Base-by-base conservation (phyloP, 345 rosid genomes). In the Conringia planisiliqua region DNA sequence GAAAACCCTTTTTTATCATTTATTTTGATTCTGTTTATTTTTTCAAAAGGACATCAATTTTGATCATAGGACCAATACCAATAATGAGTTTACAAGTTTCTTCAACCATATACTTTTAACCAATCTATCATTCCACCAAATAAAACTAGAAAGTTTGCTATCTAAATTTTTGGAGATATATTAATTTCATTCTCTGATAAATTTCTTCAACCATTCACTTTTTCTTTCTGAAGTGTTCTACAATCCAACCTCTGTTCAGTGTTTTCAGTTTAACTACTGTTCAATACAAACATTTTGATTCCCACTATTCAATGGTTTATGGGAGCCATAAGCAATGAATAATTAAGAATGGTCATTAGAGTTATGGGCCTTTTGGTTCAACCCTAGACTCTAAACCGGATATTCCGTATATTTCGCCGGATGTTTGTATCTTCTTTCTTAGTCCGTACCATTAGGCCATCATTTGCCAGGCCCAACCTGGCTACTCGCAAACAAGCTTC, bases 201-300 rank as follows among this genome's bases (percentile, higher is more conserved):
- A 9, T 57, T 32, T 57, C 22, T 4, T 32, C 39, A 30, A n/a
- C 62, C 13, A 16, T 30, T 14, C 62, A 16, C 10, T 14, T n/a
- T 30, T 29, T 52, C n/a, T 13, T 32, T 30, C 6, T 3, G 20
- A 17, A 57, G 13, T 33, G 12, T 32, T 16, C 14, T 32, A 24
- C 48, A 51, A 38, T 26, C 72, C 35, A 55, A 68, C 52, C 24
- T 54, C 52, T 68, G 54, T 55, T 68, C 73, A 55, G 56, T 5
- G 47, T 27, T 67, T 52, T 54, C 5, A 6, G 3, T 11, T 7
- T 29, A 57, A 42, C 43, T 3, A 43, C 43, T 29, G 22, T 69
- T 56, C 64, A 33, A 33, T 18, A 10, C 9, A 33, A 32, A 16
- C 9, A 57, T 32, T 16, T 10, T 58, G 42, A 11, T 11, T 8